These are phyloP conservation scores for Monoraphidium neglectum DNA, from an alignment of 139 green algal species.

Conservation along the genomic window DNA sequence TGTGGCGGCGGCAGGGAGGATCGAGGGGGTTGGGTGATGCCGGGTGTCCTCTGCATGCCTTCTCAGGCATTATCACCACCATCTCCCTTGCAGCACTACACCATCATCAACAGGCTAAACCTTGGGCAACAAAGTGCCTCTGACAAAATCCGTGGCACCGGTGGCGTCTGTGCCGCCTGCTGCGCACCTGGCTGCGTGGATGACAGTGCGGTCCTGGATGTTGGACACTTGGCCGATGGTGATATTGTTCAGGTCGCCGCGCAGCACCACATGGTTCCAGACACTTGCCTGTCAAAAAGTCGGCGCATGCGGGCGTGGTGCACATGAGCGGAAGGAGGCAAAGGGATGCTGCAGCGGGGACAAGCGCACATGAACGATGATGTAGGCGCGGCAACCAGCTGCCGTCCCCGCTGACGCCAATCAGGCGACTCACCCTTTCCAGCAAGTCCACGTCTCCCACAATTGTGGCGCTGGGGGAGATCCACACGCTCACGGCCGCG, in stretches of 20 bases:
- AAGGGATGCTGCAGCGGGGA: neutral
- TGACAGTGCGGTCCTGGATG: conserved; percentile 80
- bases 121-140: conserved; percentile 1
- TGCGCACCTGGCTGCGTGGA: conserved; percentile 84
- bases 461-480: conserved; percentile 85
- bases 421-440: conserved; percentile 56
- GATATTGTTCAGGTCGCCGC: conserved; percentile 89
- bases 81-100: no score
- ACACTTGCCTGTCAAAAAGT: conserved; percentile 64
- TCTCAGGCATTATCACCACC: no score
- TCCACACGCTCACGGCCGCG: conserved; percentile 65
- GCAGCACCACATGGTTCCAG: conserved; percentile 84
- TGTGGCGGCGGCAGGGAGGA: no score
- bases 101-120: no score
- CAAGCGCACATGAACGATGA: conserved; percentile 4
- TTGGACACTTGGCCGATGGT: conserved; percentile 68
- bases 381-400: neutral
- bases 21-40: no score
- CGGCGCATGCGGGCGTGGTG: no score
- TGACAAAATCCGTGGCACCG: no score
- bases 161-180: no score
- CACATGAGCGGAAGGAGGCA: neutral
- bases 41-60: no score
- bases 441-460: conserved; percentile 87
- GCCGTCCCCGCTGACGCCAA: neutral